These are phyloP conservation scores for Saksenaea vasiformis DNA, from an alignment of 371 early-diverging fungal species.

Conservation along the genomic window DNA sequence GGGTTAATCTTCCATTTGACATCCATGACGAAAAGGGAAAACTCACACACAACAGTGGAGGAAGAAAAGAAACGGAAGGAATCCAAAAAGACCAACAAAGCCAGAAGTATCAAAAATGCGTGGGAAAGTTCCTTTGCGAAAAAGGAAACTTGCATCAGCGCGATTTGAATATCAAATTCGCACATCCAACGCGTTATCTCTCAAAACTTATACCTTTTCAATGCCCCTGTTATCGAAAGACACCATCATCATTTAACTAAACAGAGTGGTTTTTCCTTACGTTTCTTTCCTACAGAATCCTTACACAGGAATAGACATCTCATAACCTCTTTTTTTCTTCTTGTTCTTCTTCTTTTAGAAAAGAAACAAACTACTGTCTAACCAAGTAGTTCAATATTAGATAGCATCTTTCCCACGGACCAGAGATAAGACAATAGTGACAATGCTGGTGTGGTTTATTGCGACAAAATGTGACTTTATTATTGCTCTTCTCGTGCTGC, in stretches of 20 bases:
- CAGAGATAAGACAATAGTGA: not conserved
- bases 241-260: too few relatives aligned
- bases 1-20: not conserved
- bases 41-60: not conserved
- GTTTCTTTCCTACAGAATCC: too few relatives aligned
- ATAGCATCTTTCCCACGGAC: too few relatives aligned
- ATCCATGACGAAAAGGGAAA: not conserved
- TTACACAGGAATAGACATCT: too few relatives aligned
- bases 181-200: not conserved
- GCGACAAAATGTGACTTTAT: not conserved
- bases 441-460: not conserved
- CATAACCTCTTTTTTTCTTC: too few relatives aligned
- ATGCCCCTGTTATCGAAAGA: not conserved
- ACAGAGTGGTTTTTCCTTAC: too few relatives aligned
- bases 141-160: not conserved
- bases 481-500: conserved; percentile 57
- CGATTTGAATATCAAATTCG: not conserved
- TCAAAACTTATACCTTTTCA: not conserved
- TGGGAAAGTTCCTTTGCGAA: not conserved
- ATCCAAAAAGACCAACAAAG: not conserved
- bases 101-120: conserved; percentile 3
- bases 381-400: too few relatives aligned
- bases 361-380: too few relatives aligned
- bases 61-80: not conserved
- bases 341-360: not conserved